Percentiles rank a stretch among this genome's conserved stretches.
Evolutionary conservation across 2,329 filamentous ascomycete genomes (phyloP).

Genomic region (Ophiostoma pallidulum): DNA sequence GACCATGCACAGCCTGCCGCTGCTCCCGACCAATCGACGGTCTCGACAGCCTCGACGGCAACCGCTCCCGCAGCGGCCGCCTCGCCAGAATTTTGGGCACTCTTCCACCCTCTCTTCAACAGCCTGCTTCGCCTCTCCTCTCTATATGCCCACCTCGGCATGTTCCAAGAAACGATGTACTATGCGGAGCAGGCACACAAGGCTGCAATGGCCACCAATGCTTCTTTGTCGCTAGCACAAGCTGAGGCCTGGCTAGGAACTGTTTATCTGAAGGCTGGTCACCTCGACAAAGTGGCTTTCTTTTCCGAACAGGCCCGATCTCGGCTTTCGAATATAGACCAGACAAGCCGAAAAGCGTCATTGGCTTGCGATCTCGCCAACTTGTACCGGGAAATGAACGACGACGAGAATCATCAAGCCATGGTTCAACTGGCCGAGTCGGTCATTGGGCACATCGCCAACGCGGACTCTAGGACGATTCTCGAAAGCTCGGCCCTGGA

Average conservation of each 20-base stretch:
- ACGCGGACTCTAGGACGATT: too few relatives aligned
- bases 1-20: not conserved
- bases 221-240: constrained; percentile 48
- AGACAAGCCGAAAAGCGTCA: constrained; percentile 34
- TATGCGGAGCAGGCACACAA: constrained; percentile 78
- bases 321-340: constrained; percentile 37
- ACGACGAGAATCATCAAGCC: constrained; percentile 33
- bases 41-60: not conserved
- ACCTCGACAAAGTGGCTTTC: constrained; percentile 47
- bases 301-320: constrained; percentile 44
- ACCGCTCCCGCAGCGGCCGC: constrained; percentile 4
- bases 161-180: constrained; percentile 80
- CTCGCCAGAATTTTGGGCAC: constrained; percentile 63
- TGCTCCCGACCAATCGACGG: not conserved
- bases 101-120: constrained; percentile 64
- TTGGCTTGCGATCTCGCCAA: constrained; percentile 48
- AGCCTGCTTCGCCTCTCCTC: constrained; percentile 64
- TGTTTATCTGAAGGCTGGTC: constrained; percentile 47
- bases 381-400: constrained; percentile 42
- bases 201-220: constrained; percentile 59
- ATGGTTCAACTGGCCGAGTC: constrained; percentile 41
- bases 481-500: too few relatives aligned
- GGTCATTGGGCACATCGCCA: constrained; percentile 16
- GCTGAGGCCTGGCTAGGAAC: constrained; percentile 46
- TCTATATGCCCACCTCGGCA: constrained; percentile 73